phyloP scores from a whole-genome alignment of 2,329 filamentous ascomycete genomes.

The Penicillium expansum region DNA sequence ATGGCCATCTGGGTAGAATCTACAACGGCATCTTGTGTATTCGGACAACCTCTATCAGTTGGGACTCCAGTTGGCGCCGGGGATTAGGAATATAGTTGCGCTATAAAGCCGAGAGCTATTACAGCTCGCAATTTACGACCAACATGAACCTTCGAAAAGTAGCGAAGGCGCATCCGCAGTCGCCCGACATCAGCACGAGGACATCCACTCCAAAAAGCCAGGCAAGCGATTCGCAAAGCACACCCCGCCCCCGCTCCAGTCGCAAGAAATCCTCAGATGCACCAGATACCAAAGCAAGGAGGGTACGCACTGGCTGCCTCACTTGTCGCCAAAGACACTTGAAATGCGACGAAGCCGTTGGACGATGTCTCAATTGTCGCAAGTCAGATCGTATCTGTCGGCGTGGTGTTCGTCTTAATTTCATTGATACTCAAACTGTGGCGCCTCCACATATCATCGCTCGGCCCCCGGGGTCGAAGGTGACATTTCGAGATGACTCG shows the following conservation, averaged over 20 bases:
- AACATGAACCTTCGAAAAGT: slow-evolving; percentile 22
- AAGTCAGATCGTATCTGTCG: slow-evolving; percentile 86
- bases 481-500: slow-evolving; percentile 85
- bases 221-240: slow-evolving; percentile 15
- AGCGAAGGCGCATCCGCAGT: slow-evolving; percentile 14
- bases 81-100: slow-evolving; percentile 13
- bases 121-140: neutral
- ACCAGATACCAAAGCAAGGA: slow-evolving; percentile 64
- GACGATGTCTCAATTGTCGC: slow-evolving; percentile 72
- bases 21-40: slow-evolving; percentile 15
- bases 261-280: slow-evolving; percentile 26
- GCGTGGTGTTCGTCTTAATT: slow-evolving; percentile 82
- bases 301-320: slow-evolving; percentile 84
- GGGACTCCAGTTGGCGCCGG: slow-evolving; percentile 17
- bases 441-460: slow-evolving; percentile 60
- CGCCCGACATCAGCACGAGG: slow-evolving; percentile 9
- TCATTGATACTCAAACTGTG: slow-evolving; percentile 78
- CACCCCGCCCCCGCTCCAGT: slow-evolving; percentile 11
- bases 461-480: slow-evolving; percentile 63
- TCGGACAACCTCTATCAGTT: slow-evolving; percentile 13
- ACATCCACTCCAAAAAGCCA: slow-evolving; percentile 18
- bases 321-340: slow-evolving; percentile 87
- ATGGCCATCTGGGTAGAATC: slow-evolving; percentile 23
- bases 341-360: slow-evolving; percentile 78
- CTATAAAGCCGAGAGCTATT: neutral